Evolutionary conservation across 2,329 filamentous ascomycete genomes (phyloP).

Genomic region (Diaporthe ampelina): DNA sequence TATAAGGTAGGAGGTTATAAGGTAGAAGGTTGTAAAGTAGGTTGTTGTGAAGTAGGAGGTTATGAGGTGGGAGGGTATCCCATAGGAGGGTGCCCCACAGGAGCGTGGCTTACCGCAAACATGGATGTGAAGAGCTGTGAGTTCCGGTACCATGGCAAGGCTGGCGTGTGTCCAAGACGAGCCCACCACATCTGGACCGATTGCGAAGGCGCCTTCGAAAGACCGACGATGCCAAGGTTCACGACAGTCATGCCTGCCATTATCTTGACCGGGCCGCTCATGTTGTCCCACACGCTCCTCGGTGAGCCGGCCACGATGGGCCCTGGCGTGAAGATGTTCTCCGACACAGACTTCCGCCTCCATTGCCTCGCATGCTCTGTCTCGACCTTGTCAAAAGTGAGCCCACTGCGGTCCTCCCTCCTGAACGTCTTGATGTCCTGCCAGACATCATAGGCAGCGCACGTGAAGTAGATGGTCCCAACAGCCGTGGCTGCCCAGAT

Average conservation of each 20-base stretch:
- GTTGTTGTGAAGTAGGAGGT: too few species aligned
- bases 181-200: conserved; percentile 10
- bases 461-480: conserved; percentile 38
- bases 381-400: conserved; percentile 41
- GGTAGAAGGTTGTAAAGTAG: too few species aligned
- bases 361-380: not conserved
- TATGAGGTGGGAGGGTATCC: too few species aligned
- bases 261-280: conserved; percentile 38
- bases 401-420: conserved; percentile 7
- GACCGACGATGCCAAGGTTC: conserved; percentile 42
- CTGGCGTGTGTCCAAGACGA: conserved; percentile 32
- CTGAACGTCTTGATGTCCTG: conserved; percentile 29
- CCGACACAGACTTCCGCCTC: not conserved
- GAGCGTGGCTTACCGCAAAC: conserved; percentile 43
- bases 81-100: not conserved
- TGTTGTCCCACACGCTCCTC: conserved; percentile 38
- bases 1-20: too few species aligned
- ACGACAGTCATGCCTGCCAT: conserved; percentile 40
- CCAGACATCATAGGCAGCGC: conserved; percentile 30
- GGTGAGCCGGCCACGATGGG: conserved; percentile 37
- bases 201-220: conserved; percentile 39
- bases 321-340: conserved; percentile 2
- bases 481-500: conserved; percentile 44
- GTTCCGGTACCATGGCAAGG: conserved; percentile 23
- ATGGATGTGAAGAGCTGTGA: conserved; percentile 46